Evolutionary conservation across 2,329 filamentous ascomycete genomes (phyloP).

Genomic region (Fusarium austroafricanum): DNA sequence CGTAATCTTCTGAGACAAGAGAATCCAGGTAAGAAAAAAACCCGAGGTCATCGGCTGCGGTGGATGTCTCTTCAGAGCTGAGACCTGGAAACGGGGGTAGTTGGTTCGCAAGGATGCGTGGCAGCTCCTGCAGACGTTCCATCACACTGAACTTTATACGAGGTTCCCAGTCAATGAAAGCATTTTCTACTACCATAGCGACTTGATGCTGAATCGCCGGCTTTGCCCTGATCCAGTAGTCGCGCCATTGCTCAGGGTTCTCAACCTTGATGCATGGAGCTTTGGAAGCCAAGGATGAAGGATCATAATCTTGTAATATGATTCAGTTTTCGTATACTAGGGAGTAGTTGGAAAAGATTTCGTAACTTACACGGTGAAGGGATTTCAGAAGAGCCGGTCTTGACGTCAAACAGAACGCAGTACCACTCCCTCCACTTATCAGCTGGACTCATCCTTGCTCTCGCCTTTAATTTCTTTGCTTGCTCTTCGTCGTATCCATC

Average conservation of each 20-base stretch:
- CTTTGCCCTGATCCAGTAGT: slow-evolving; percentile 21
- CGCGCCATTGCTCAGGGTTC: slow-evolving; percentile 5
- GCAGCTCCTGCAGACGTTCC: slow-evolving; percentile 20
- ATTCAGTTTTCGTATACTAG: not conserved
- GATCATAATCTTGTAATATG: slow-evolving; percentile 17
- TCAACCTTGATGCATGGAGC: not conserved
- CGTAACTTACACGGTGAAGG: slow-evolving; percentile 43
- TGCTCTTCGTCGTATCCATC: slow-evolving; percentile 43
- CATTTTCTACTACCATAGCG: slow-evolving; percentile 13
- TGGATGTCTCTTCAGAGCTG: slow-evolving; percentile 26
- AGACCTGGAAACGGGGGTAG: slow-evolving; percentile 23
- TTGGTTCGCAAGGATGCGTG: slow-evolving; percentile 4
- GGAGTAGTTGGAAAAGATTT: not conserved
- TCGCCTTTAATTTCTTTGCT: slow-evolving; percentile 34
- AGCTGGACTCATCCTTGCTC: not conserved
- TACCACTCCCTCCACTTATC: slow-evolving; percentile 42
- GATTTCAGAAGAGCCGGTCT: slow-evolving; percentile 28
- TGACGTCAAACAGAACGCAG: slow-evolving; percentile 32
- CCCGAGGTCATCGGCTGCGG: not conserved
- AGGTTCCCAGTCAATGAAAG: slow-evolving; percentile 9
- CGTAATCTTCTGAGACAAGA: not conserved
- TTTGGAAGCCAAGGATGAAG: not conserved
- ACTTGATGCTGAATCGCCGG: slow-evolving; percentile 18
- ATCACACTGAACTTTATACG: slow-evolving; percentile 19
- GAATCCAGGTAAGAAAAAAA: slow-evolving; percentile 9